phyloP scores from a whole-genome alignment of 2,329 filamentous ascomycete genomes.

The Furcasterigmium furcatum region DNA sequence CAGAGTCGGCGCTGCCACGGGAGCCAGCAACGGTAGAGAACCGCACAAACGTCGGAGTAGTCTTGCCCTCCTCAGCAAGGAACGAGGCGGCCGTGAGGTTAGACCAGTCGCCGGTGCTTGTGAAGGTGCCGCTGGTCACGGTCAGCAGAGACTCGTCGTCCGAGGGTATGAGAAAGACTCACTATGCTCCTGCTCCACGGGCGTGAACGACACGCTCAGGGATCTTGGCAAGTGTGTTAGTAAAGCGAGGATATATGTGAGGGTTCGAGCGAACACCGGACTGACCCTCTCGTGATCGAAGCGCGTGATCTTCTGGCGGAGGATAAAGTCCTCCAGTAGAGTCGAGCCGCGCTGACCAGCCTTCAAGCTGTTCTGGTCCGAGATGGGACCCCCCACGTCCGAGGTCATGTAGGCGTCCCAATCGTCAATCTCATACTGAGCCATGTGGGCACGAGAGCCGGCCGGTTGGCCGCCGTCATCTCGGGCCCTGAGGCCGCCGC shows the following conservation, averaged over 20 bases:
- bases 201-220: slow-evolving; percentile 68
- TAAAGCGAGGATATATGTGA: no score
- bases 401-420: slow-evolving; percentile 52
- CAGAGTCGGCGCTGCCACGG: slow-evolving; percentile 66
- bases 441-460: slow-evolving; percentile 25
- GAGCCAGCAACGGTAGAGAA: slow-evolving; percentile 73
- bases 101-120: slow-evolving; percentile 61
- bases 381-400: slow-evolving; percentile 66
- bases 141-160: background rate
- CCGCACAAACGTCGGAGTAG: slow-evolving; percentile 61
- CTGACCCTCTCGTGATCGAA: slow-evolving; percentile 69
- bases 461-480: slow-evolving; percentile 11
- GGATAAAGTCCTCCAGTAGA: slow-evolving; percentile 69
- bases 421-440: slow-evolving; percentile 46
- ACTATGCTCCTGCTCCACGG: slow-evolving; percentile 63
- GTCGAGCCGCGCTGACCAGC: slow-evolving; percentile 65
- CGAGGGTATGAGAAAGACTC: background rate
- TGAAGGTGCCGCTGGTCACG: slow-evolving; percentile 56
- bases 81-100: slow-evolving; percentile 70
- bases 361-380: slow-evolving; percentile 63
- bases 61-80: slow-evolving; percentile 51
- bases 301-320: slow-evolving; percentile 67
- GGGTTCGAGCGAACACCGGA: background rate
- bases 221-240: slow-evolving; percentile 27
- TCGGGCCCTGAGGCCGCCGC: slow-evolving; percentile 18